Percentiles rank a stretch among this genome's conserved stretches.
Conservation (phyloP, 345 rosid genomes). For the Dipteronia dyeriana region DNA sequence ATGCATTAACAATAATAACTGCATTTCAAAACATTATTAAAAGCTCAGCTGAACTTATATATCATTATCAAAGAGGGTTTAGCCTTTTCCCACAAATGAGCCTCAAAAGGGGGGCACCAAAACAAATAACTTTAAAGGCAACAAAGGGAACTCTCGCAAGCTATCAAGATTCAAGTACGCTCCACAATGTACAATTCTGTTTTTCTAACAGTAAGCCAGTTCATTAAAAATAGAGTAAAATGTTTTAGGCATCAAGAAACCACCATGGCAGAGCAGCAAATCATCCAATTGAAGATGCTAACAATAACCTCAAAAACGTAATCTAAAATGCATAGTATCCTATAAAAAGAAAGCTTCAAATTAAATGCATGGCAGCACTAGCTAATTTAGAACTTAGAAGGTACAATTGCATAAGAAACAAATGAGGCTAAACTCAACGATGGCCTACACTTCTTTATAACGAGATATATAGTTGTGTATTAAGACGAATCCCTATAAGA, state of each 20-base stretch:
- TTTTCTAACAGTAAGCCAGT: neutral
- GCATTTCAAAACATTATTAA: too few species aligned
- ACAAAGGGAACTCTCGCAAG: neutral
- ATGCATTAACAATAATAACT: too few species aligned
- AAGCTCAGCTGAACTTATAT: too few species aligned
- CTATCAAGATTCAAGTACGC: neutral
- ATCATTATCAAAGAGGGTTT: too few species aligned
- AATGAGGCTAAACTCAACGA: constrained; percentile 22
- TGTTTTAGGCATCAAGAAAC: neutral
- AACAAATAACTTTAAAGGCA: neutral
- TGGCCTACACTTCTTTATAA: constrained; percentile 12
- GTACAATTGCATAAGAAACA: constrained; percentile 31
- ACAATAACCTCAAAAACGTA: neutral
- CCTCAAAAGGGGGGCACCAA: too few species aligned
- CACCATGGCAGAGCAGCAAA: neutral
- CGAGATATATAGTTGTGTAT: constrained; percentile 18
- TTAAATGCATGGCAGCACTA: neutral
- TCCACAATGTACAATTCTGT: neutral
- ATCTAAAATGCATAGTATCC: constrained; percentile 1
- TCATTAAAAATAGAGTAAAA: neutral
- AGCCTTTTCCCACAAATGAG: too few species aligned
- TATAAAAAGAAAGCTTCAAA: constrained; percentile 7
- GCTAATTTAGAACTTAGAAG: constrained; percentile 14
- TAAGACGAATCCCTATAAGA: constrained; percentile 30
- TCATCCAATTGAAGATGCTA: neutral